Conservation (phyloP, 495 filamentous ascomycete species). For the Trichoderma asperelloides region DNA sequence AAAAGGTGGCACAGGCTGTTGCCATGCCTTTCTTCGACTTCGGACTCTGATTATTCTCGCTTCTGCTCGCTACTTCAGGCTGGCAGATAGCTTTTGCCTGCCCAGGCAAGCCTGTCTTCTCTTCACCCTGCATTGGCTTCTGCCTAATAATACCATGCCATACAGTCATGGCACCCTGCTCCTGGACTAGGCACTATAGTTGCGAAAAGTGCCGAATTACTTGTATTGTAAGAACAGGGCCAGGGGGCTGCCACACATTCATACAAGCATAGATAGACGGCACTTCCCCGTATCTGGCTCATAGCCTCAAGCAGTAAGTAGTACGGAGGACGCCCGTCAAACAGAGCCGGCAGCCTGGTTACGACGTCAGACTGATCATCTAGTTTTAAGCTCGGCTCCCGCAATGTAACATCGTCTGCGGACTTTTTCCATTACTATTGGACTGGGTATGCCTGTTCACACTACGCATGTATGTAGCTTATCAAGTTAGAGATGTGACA, state of each 20-base stretch:
- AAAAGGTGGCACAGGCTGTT: too few relatives aligned
- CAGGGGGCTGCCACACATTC: background rate
- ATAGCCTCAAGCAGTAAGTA: background rate
- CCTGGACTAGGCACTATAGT: background rate
- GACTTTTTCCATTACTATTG: background rate
- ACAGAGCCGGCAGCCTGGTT: background rate
- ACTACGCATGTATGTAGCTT: background rate
- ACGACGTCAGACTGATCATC: background rate
- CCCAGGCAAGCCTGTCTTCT: background rate
- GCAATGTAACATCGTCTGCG: background rate
- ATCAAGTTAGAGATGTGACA: conserved; percentile 1
- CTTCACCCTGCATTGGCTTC: background rate
- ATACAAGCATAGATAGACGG: background rate
- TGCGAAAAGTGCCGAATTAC: background rate
- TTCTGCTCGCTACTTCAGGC: background rate
- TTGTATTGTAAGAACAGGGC: background rate
- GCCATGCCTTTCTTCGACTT: too few relatives aligned
- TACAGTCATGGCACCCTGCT: background rate
- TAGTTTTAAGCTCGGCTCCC: background rate
- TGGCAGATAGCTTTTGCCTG: background rate
- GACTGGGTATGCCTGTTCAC: background rate
- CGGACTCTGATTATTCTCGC: too few relatives aligned
- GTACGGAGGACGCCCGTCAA: background rate
- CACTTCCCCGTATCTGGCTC: background rate
- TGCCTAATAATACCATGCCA: background rate